Conservation (phyloP, 768 basidiomycete species). For the Pholiota conissans region DNA sequence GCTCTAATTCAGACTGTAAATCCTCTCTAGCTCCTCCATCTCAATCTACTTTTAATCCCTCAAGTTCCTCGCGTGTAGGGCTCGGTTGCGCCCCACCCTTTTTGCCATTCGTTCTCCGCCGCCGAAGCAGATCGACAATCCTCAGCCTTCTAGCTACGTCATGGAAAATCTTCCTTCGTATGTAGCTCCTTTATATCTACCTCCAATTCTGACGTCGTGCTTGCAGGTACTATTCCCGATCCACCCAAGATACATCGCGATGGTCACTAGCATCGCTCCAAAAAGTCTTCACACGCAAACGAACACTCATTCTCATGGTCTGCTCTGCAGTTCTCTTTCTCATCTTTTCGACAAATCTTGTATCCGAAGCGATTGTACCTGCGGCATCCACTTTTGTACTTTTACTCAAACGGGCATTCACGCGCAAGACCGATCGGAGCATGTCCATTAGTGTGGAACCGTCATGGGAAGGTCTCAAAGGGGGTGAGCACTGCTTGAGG, state of each 20-base stretch:
- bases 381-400: not conserved
- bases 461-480: constrained; percentile 9
- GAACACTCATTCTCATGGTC: not conserved
- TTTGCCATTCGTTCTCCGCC: constrained; percentile 6
- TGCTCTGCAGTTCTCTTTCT: not conserved
- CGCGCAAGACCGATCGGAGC: not conserved
- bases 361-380: not conserved
- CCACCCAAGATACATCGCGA: not conserved
- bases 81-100: not conserved
- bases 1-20: not conserved
- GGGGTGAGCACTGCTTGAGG: constrained; percentile 25
- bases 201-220: not conserved
- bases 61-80: not conserved
- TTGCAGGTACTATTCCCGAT: constrained; percentile 5
- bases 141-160: not conserved
- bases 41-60: constrained; percentile 7
- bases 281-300: not conserved
- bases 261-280: not conserved
- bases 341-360: not conserved
- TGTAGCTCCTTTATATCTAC: not conserved
- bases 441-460: not conserved
- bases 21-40: constrained; percentile 1
- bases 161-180: constrained; percentile 5
- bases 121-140: constrained; percentile 3
- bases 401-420: not conserved